These are phyloP conservation scores for Fusarium tuaranense DNA, from an alignment of 2,329 filamentous ascomycete species.

Conservation along the genomic window DNA sequence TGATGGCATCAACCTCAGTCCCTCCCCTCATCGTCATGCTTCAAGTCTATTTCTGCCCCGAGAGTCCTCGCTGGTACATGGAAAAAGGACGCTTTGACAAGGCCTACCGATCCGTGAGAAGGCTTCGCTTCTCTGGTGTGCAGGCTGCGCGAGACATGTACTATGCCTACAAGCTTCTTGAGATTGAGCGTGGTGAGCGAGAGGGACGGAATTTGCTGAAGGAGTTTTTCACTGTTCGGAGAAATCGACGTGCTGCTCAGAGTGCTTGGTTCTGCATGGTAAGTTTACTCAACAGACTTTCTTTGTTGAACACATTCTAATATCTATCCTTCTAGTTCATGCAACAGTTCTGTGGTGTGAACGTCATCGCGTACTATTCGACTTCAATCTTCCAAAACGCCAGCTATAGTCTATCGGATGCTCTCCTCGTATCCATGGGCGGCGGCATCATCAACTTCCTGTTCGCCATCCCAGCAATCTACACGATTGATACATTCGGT, in stretches of 20 bases:
- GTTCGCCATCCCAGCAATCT: constrained; percentile 68
- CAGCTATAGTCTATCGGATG: constrained; percentile 54
- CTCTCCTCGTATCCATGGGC: constrained; percentile 67
- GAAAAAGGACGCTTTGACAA: constrained; percentile 59
- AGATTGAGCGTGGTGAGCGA: constrained; percentile 46
- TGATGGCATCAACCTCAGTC: constrained; percentile 64
- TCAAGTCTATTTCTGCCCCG: constrained; percentile 66
- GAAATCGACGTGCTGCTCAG: constrained; percentile 52
- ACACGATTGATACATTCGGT: constrained; percentile 70
- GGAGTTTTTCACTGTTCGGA: constrained; percentile 52
- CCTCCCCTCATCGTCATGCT: constrained; percentile 64
- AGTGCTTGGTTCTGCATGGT: constrained; percentile 53
- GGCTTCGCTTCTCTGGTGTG: constrained; percentile 59
- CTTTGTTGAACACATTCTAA: background rate
- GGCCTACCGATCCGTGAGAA: constrained; percentile 58
- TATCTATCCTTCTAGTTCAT: constrained; percentile 41
- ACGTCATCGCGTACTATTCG: constrained; percentile 69
- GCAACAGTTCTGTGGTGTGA: constrained; percentile 57
- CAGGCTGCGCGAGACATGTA: constrained; percentile 65
- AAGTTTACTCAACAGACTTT: background rate
- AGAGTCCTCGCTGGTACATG: constrained; percentile 66
- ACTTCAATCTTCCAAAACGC: constrained; percentile 57
- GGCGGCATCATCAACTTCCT: constrained; percentile 69
- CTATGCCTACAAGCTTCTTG: constrained; percentile 57
- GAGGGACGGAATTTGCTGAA: constrained; percentile 48